Evolutionary conservation across 2,329 filamentous ascomycete species (phyloP).

Genomic region (Colletotrichum godetiae): DNA sequence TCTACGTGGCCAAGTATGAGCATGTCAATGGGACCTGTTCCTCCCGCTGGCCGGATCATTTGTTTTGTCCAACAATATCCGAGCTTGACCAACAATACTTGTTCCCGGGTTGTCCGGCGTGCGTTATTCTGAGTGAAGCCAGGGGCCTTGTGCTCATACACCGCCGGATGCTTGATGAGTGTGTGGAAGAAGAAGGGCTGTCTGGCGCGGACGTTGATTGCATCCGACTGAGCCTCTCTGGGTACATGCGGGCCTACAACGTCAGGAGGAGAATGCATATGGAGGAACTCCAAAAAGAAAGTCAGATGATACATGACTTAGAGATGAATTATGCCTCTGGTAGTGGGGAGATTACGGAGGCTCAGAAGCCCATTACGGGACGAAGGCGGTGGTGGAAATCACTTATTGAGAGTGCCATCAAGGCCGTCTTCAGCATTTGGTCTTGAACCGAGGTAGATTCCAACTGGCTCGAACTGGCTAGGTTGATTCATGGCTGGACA

Average conservation of each 20-base stretch:
- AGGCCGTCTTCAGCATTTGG: background rate
- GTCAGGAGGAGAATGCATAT: background rate
- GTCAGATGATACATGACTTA: background rate
- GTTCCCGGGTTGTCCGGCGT: background rate
- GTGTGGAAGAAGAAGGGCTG: background rate
- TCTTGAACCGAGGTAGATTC: background rate
- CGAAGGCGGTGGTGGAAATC: background rate
- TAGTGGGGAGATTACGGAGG: background rate
- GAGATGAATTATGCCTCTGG: background rate
- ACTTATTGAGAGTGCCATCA: background rate
- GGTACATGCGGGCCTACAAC: constrained; percentile 9
- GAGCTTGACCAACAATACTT: background rate
- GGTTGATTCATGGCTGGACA: too few species aligned
- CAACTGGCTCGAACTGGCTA: too few species aligned
- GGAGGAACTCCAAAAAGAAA: background rate
- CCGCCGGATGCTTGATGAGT: constrained; percentile 13
- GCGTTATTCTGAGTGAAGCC: background rate
- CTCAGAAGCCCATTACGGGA: background rate
- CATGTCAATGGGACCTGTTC: background rate
- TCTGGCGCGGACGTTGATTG: background rate
- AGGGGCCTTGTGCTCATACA: constrained; percentile 11
- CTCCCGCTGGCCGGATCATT: background rate
- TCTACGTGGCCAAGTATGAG: background rate
- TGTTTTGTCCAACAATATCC: background rate
- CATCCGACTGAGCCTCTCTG: background rate